Evolutionary conservation across 805 yeast genomes (phyloP).

Genomic region (Candida insectorum): DNA sequence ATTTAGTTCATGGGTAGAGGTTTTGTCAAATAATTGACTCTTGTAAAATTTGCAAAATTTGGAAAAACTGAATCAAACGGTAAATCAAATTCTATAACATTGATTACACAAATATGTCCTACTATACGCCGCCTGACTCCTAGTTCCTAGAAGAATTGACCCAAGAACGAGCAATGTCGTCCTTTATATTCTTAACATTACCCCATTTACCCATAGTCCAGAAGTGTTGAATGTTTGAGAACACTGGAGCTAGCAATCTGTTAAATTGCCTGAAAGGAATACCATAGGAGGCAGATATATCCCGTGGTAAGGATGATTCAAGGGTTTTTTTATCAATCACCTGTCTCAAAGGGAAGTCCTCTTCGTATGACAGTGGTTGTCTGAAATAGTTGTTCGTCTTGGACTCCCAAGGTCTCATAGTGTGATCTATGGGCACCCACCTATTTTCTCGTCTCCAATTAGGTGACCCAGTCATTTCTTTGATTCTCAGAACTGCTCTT

Average conservation of each 20-base stretch:
- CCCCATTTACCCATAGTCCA: conserved; percentile 70
- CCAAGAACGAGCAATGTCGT: conserved; percentile 57
- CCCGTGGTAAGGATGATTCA: conserved; percentile 19
- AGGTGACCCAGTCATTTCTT: conserved; percentile 53
- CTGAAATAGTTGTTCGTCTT: conserved; percentile 1
- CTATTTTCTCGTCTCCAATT: conserved; percentile 45
- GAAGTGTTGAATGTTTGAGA: conserved; percentile 41
- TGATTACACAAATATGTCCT: too few relatives aligned
- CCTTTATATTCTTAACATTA: conserved; percentile 46
- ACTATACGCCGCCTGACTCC: too few relatives aligned
- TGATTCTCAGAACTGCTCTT: conserved; percentile 64
- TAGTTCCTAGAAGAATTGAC: conserved; percentile 18
- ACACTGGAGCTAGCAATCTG: conserved; percentile 19
- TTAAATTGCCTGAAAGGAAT: conserved; percentile 23
- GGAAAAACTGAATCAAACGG: too few relatives aligned
- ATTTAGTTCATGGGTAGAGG: too few relatives aligned
- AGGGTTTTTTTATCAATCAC: not conserved
- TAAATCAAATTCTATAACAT: too few relatives aligned
- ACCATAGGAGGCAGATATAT: conserved; percentile 16
- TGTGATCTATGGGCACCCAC: conserved; percentile 54
- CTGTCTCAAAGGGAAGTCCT: not conserved
- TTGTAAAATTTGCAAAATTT: too few relatives aligned
- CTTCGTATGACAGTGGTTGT: too few relatives aligned
- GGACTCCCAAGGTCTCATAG: conserved; percentile 57
- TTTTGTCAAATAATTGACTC: too few relatives aligned